Conservation (phyloP, 164 flowering plant genomes). For the Kalanchoe fedtschenkoi region DNA sequence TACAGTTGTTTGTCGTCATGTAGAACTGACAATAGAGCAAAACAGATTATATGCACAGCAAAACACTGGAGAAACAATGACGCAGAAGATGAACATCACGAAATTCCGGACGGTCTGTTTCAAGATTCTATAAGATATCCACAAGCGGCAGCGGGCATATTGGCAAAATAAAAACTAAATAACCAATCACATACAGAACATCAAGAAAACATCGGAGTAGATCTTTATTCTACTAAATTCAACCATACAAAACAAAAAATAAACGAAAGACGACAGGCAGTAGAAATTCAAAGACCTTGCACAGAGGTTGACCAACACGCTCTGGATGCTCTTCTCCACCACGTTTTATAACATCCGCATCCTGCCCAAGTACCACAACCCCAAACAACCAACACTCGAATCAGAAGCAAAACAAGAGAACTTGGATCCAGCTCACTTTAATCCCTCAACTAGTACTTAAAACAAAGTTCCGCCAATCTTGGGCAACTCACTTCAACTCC, state of each 20-base stretch:
- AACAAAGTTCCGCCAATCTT: too few relatives aligned
- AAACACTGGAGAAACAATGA: too few relatives aligned
- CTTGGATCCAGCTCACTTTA: too few relatives aligned
- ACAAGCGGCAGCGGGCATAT: too few relatives aligned
- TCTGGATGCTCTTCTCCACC: constrained; percentile 69
- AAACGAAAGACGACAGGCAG: neutral
- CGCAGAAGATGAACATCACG: too few relatives aligned
- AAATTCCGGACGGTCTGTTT: too few relatives aligned
- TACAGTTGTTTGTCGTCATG: constrained; percentile 80
- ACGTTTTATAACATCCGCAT: constrained; percentile 31
- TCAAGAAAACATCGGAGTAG: neutral
- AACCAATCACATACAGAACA: neutral
- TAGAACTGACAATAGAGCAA: constrained; percentile 44
- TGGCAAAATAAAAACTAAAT: too few relatives aligned
- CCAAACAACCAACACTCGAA: neutral
- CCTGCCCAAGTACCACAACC: constrained; percentile 31
- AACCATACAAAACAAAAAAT: neutral
- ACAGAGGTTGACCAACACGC: constrained; percentile 70
- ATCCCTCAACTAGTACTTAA: too few relatives aligned
- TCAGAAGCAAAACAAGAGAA: too few relatives aligned
- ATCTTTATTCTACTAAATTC: neutral
- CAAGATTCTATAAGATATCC: too few relatives aligned
- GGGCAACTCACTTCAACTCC: too few relatives aligned
- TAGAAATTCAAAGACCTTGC: constrained; percentile 49
- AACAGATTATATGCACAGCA: neutral